Conservation (phyloP, 2,329 filamentous ascomycete genomes). For the Metarhizium sp. region DNA sequence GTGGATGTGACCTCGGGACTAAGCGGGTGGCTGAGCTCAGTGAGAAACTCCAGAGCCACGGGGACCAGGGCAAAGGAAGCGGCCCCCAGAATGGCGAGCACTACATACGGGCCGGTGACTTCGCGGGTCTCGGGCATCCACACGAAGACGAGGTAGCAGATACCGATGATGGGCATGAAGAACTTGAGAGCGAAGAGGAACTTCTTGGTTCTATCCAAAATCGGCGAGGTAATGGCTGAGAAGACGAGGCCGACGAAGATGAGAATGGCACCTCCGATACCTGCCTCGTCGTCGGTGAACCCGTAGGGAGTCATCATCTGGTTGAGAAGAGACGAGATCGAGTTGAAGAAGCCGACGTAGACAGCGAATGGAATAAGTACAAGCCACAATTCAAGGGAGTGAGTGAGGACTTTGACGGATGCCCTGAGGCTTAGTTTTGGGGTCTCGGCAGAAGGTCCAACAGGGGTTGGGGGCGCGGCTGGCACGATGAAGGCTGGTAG, state of each 20-base stretch:
- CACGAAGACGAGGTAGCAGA: constrained; percentile 68
- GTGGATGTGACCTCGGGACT: constrained; percentile 78
- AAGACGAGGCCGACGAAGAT: constrained; percentile 79
- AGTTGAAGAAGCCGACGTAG: constrained; percentile 93
- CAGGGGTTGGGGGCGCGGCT: constrained; percentile 64
- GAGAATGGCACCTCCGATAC: constrained; percentile 79
- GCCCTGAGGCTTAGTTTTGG: constrained; percentile 42
- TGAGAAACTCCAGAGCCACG: constrained; percentile 75
- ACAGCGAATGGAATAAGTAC: constrained; percentile 71
- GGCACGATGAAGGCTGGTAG: constrained; percentile 79
- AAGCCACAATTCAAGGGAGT: constrained; percentile 67
- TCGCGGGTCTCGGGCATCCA: constrained; percentile 58
- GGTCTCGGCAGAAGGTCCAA: constrained; percentile 55
- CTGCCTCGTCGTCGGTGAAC: constrained; percentile 74
- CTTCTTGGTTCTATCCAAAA: constrained; percentile 76
- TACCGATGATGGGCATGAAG: constrained; percentile 63
- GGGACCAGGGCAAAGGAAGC: constrained; percentile 73
- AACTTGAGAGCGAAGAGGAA: constrained; percentile 67
- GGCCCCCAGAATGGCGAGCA: constrained; percentile 70
- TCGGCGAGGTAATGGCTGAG: constrained; percentile 66
- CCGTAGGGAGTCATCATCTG: constrained; percentile 83
- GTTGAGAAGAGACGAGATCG: constrained; percentile 76
- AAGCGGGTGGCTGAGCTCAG: constrained; percentile 79
- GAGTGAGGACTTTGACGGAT: constrained; percentile 42
- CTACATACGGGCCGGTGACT: constrained; percentile 63